phyloP scores from a whole-genome alignment of 2,329 filamentous ascomycete species.

The Emergomyces pasteurianus region DNA sequence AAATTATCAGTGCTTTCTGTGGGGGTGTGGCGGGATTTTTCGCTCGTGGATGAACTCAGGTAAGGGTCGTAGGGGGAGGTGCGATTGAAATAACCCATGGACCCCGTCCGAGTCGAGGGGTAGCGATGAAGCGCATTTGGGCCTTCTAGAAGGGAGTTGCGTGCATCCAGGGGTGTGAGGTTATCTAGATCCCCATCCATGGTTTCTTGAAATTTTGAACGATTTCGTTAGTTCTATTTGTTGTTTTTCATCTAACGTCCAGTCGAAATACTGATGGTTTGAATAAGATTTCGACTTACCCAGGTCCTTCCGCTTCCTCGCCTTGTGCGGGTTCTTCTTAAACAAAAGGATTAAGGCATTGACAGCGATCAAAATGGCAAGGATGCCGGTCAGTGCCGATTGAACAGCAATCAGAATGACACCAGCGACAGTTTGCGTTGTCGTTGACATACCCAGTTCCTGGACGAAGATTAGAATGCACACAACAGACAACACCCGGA shows the following conservation, averaged over 20 bases:
- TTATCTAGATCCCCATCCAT: constrained; percentile 63
- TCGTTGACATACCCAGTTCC: constrained; percentile 77
- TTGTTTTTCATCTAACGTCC: neutral
- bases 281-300: constrained; percentile 47
- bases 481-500: constrained; percentile 75
- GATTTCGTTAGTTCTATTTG: neutral
- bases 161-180: constrained; percentile 75
- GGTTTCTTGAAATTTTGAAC: constrained; percentile 44
- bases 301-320: constrained; percentile 75
- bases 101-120: constrained; percentile 11
- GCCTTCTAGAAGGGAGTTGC: constrained; percentile 72
- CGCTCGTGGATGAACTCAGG: constrained; percentile 17
- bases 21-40: constrained; percentile 15
- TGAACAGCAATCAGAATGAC: constrained; percentile 91
- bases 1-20: constrained; percentile 25
- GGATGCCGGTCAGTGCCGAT: constrained; percentile 64
- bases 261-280: neutral
- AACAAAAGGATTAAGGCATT: constrained; percentile 75
- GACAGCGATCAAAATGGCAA: constrained; percentile 78
- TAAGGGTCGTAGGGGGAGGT: constrained; percentile 30
- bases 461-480: constrained; percentile 92
- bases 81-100: constrained; percentile 31
- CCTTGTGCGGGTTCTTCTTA: constrained; percentile 77
- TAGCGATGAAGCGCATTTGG: constrained; percentile 32
- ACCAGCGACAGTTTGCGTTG: constrained; percentile 86